Percentiles rank a stretch among this genome's conserved stretches.
phyloP scores from a whole-genome alignment of 2,329 filamentous ascomycete species.

The Colletotrichum shisoi region DNA sequence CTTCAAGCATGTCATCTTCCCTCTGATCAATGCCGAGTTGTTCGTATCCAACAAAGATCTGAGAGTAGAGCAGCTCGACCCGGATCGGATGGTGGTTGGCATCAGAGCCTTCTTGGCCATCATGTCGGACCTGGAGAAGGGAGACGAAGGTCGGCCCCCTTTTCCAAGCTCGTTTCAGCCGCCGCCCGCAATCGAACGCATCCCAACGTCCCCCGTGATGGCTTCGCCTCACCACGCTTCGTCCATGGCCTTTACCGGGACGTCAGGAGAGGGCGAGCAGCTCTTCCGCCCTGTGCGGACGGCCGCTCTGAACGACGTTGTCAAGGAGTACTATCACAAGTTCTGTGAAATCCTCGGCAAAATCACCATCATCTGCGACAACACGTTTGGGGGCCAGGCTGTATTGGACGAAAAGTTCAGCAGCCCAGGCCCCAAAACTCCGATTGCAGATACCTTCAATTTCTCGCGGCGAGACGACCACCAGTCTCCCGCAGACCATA shows the following conservation, averaged over 20 bases:
- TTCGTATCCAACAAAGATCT: slow-evolving; percentile 79
- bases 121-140: slow-evolving; percentile 90
- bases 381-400: slow-evolving; percentile 95
- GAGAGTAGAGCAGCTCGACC: slow-evolving; percentile 90
- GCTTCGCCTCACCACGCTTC: slow-evolving; percentile 47
- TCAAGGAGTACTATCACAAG: slow-evolving; percentile 83
- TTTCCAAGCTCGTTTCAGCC: slow-evolving; percentile 75
- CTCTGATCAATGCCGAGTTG: slow-evolving; percentile 90
- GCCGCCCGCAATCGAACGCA: slow-evolving; percentile 52
- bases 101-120: slow-evolving; percentile 93
- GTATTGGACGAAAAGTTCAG: slow-evolving; percentile 94
- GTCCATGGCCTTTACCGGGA: slow-evolving; percentile 30
- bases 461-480: slow-evolving; percentile 85
- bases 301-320: slow-evolving; percentile 73
- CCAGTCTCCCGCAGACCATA: slow-evolving; percentile 76
- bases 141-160: slow-evolving; percentile 77
- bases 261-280: slow-evolving; percentile 63
- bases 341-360: slow-evolving; percentile 97
- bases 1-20: slow-evolving; percentile 92
- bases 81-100: slow-evolving; percentile 95
- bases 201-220: slow-evolving; percentile 60
- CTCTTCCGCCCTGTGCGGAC: slow-evolving; percentile 71
- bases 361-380: slow-evolving; percentile 95
- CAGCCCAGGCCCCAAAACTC: slow-evolving; percentile 87
- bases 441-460: slow-evolving; percentile 91